A percentile compares a stretch with the other conserved stretches of the same genome.
Conservation (phyloP, 805 yeast species). For the Zygoascus flipseniorum region DNA sequence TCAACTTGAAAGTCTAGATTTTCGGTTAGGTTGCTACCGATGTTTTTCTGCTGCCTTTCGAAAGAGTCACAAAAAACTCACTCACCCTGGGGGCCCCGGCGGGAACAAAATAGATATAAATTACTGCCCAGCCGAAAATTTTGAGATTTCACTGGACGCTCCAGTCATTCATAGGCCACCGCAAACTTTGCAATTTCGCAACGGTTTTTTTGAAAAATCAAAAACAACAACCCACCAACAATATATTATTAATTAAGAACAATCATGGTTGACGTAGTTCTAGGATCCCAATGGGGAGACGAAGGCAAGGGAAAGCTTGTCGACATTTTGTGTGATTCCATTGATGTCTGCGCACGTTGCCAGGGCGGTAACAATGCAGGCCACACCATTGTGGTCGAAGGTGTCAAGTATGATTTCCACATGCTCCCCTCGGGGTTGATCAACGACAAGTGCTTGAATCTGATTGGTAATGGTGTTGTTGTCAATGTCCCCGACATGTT, state of each 20-base stretch:
- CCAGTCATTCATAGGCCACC: slow-evolving; percentile 11
- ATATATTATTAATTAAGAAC: neutral
- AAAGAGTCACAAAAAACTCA: too few relatives aligned
- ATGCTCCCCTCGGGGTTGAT: slow-evolving; percentile 98
- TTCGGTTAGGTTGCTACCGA: too few relatives aligned
- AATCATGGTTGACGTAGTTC: slow-evolving; percentile 80
- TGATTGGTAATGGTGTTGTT: slow-evolving; percentile 95
- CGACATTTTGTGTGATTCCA: slow-evolving; percentile 86
- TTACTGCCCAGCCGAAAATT: slow-evolving; percentile 1
- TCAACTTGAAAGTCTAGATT: too few relatives aligned
- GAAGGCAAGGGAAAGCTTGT: slow-evolving; percentile 99
- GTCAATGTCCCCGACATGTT: slow-evolving; percentile 91
- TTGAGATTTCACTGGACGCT: slow-evolving; percentile 16
- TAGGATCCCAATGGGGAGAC: slow-evolving; percentile 99
- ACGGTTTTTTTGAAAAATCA: slow-evolving; percentile 1
- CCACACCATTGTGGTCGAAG: slow-evolving; percentile 91
- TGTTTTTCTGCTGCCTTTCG: too few relatives aligned
- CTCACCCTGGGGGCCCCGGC: too few relatives aligned
- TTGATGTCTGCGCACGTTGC: slow-evolving; percentile 96
- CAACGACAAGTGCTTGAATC: slow-evolving; percentile 80
- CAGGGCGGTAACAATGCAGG: slow-evolving; percentile 99
- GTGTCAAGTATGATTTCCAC: slow-evolving; percentile 90
- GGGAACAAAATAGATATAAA: too few relatives aligned
- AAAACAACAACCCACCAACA: neutral
- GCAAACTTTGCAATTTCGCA: slow-evolving; percentile 1